Base-by-base conservation (phyloP, 305 asterid genomes). In the Striga hermonthica region DNA sequence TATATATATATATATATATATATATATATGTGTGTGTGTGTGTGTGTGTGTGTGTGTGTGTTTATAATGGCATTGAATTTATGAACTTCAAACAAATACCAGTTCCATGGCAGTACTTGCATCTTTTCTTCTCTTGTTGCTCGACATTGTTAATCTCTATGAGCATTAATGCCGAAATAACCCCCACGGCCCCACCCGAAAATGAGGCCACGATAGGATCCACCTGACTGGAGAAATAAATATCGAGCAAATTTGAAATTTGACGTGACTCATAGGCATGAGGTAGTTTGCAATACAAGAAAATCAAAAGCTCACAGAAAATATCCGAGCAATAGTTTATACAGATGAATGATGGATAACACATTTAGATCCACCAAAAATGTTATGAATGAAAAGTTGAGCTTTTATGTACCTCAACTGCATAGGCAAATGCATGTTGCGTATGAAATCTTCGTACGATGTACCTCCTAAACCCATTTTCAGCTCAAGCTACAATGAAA, bases 111-210 rank as follows among this genome's bases (percentile, higher is more conserved):
- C 98, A 91, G 70, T 88, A 91, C 79, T 86, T 91, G 94, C 98
- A 91, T 74, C 89, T 74, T 61, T 79, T 86, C 83, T 86, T 88
- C 85, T 88, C 91, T 81, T 91, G 96, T 72, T 81, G 95, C 75
- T 83, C 83, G 36, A 83, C 98, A 67, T 88, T 91, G 84, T 82
- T 91, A 60, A 82, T 82, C 76, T 91, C 98, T 6, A 91, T 79
- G 70, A 88, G 75, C 98, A 88, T 88, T 78, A 88, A 68, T 6
- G 96, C 83, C 13, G 96, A 80, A 67, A 91, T 88, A 72, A 88
- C 95, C 11, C 96, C 96, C 28, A 91, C 96, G 4, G 96, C 94
- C 47, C 98, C 98, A 41, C 98, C 98, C 11, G 96, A 83, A 78
- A 91, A 91, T 6, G 96, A 88, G 71, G 96, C 98, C 44, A 88